A percentile compares a stretch with the other conserved stretches of the same genome.
Conservation (phyloP, 169 alveolate species). For the Babesia microti region DNA sequence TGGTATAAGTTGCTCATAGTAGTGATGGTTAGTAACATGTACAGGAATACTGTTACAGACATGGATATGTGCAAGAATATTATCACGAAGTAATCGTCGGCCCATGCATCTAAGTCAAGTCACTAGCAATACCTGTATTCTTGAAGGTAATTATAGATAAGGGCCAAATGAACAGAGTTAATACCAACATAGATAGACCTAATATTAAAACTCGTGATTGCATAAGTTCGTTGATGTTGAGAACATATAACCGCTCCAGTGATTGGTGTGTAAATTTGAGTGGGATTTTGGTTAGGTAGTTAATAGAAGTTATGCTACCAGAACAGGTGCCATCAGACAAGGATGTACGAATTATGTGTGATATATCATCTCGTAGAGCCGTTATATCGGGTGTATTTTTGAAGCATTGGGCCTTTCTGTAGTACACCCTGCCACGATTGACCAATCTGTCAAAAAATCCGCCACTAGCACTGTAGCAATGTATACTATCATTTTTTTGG, state of each 20-base stretch:
- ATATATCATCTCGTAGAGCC: too few relatives aligned
- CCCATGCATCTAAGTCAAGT: conserved; percentile 11
- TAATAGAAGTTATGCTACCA: background rate
- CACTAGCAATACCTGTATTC: conserved; percentile 1
- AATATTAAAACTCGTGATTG: conserved; percentile 18
- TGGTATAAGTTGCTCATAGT: background rate
- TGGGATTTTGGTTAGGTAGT: conserved; percentile 26
- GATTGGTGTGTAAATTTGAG: conserved; percentile 40
- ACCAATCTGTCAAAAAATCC: too few relatives aligned
- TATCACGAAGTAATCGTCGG: conserved; percentile 10
- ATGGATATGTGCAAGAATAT: conserved; percentile 30
- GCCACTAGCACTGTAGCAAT: too few relatives aligned
- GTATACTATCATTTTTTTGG: too few relatives aligned
- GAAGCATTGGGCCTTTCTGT: too few relatives aligned
- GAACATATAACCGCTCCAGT: conserved; percentile 47
- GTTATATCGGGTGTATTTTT: too few relatives aligned
- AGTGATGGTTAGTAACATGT: background rate
- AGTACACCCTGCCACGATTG: too few relatives aligned
- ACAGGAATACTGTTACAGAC: conserved; percentile 8
- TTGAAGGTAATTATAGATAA: conserved; percentile 23
- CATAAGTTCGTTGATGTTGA: conserved; percentile 44
- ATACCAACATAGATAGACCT: conserved; percentile 24
- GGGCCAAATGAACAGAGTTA: conserved; percentile 37
- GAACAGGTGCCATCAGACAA: too few relatives aligned
- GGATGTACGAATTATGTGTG: too few relatives aligned